phyloP scores from a whole-genome alignment of 371 early-diverging fungal genomes.

The Mortierella sp. region DNA sequence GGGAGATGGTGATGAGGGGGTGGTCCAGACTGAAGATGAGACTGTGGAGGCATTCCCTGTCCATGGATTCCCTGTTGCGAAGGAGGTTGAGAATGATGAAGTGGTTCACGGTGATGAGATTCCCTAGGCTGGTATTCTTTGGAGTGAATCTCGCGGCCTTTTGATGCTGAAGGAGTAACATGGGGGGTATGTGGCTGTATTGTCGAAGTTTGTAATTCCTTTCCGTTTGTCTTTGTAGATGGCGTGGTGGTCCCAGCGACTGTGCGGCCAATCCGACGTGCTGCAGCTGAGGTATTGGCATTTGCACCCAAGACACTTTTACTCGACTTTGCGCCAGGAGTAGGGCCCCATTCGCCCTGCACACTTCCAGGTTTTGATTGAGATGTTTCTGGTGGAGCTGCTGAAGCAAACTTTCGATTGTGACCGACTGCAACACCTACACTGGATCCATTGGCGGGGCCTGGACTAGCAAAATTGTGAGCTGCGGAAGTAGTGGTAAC shows the following conservation, averaged over 20 bases:
- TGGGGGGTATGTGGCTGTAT: conserved; percentile 19
- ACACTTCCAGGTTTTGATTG: conserved; percentile 13
- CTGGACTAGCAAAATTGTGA: conserved; percentile 47
- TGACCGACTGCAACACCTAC: conserved; percentile 5
- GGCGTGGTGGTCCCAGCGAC: background rate
- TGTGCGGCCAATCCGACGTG: conserved; percentile 27
- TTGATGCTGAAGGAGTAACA: conserved; percentile 13
- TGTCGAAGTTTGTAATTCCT: conserved; percentile 26
- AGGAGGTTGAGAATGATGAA: conserved; percentile 30
- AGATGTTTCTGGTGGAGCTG: conserved; percentile 15
- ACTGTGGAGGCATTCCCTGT: conserved; percentile 25
- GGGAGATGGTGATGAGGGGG: conserved; percentile 34
- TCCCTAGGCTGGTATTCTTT: conserved; percentile 54
- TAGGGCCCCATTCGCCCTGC: conserved; percentile 39
- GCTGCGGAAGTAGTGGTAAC: conserved; percentile 37
- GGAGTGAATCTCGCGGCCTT: conserved; percentile 52
- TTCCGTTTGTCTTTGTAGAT: conserved; percentile 32
- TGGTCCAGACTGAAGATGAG: conserved; percentile 27
- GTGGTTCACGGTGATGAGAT: conserved; percentile 36
- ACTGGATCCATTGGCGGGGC: conserved; percentile 17
- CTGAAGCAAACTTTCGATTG: conserved; percentile 27
- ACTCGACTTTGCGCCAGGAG: conserved; percentile 17
- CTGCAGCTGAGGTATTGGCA: conserved; percentile 12
- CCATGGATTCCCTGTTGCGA: conserved; percentile 33
- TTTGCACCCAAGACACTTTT: conserved; percentile 16